Evolutionary conservation across 2,329 filamentous ascomycete species (phyloP).

Genomic region (Pseudogymnoascus sp.): DNA sequence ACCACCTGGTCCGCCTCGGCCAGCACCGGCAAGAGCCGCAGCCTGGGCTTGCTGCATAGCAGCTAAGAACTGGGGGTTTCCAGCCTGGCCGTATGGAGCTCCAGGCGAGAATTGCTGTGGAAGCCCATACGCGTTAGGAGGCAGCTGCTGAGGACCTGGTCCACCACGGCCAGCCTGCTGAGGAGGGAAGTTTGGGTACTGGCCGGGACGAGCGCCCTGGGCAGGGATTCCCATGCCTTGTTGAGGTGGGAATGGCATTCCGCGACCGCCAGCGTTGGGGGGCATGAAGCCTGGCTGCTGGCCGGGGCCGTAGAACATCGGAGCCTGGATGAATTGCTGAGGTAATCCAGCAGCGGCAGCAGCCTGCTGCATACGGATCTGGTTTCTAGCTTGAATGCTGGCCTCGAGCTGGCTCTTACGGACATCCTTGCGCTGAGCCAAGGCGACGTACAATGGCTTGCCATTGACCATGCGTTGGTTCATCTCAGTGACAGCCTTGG

Average conservation of each 20-base stretch:
- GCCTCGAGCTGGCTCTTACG: slow-evolving; percentile 99
- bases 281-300: slow-evolving; percentile 65
- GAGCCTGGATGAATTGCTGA: slow-evolving; percentile 77
- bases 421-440: slow-evolving; percentile 98
- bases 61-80: slow-evolving; percentile 69
- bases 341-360: slow-evolving; percentile 84
- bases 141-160: slow-evolving; percentile 73
- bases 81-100: slow-evolving; percentile 68
- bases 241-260: slow-evolving; percentile 56
- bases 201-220: slow-evolving; percentile 73
- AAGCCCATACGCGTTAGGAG: slow-evolving; percentile 76
- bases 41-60: slow-evolving; percentile 73
- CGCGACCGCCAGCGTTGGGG: slow-evolving; percentile 47
- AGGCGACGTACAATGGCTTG: slow-evolving; percentile 95
- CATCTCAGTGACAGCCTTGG: slow-evolving; percentile 98
- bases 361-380: slow-evolving; percentile 95
- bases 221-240: slow-evolving; percentile 58
- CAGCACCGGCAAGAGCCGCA: slow-evolving; percentile 40
- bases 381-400: slow-evolving; percentile 98
- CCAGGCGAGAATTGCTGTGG: slow-evolving; percentile 72
- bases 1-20: slow-evolving; percentile 33
- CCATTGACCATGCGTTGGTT: slow-evolving; percentile 97
- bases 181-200: slow-evolving; percentile 74
- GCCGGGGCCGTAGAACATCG: slow-evolving; percentile 85
- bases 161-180: slow-evolving; percentile 84